These are phyloP conservation scores for Phaffia tasmanica DNA, from an alignment of 768 basidiomycete genomes.

Conservation along the genomic window DNA sequence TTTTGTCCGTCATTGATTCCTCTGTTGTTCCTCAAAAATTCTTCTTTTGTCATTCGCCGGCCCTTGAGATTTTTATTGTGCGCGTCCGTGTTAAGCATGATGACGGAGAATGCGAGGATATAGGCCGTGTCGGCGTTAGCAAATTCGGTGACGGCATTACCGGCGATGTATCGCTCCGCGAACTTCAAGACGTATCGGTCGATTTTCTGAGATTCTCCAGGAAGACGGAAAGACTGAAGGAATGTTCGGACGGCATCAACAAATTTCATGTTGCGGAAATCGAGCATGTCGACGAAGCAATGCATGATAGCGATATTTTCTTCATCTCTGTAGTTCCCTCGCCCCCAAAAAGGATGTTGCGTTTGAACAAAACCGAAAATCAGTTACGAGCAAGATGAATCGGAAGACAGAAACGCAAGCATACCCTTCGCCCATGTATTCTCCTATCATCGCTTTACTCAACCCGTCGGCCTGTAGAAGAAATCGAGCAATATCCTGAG, in stretches of 20 bases:
- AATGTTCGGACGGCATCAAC: constrained; percentile 81
- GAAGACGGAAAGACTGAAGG: constrained; percentile 89
- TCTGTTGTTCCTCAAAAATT: constrained; percentile 88
- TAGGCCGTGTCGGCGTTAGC: constrained; percentile 95
- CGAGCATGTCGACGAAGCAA: constrained; percentile 84
- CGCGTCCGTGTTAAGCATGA: constrained; percentile 93
- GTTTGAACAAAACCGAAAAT: constrained; percentile 5
- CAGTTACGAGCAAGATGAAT: neutral
- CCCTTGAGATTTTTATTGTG: constrained; percentile 90
- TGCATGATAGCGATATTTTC: constrained; percentile 90
- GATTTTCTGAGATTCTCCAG: constrained; percentile 96
- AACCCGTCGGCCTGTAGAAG: constrained; percentile 79
- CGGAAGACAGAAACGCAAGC: constrained; percentile 29
- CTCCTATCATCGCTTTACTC: constrained; percentile 91
- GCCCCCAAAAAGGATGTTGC: constrained; percentile 4
- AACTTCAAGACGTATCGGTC: constrained; percentile 99
- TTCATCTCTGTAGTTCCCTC: constrained; percentile 54
- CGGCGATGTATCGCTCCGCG: constrained; percentile 87
- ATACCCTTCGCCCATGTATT: constrained; percentile 94
- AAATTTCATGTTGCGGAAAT: constrained; percentile 69
- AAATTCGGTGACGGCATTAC: constrained; percentile 71
- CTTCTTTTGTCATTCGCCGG: constrained; percentile 73
- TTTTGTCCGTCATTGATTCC: constrained; percentile 87
- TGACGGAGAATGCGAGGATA: constrained; percentile 85
- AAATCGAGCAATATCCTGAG: constrained; percentile 72